A percentile compares a stretch with the other conserved stretches of the same genome.
Evolutionary conservation across 192 early-diverging fungal genomes (phyloP).

Genomic region (Podila clonocystis): DNA sequence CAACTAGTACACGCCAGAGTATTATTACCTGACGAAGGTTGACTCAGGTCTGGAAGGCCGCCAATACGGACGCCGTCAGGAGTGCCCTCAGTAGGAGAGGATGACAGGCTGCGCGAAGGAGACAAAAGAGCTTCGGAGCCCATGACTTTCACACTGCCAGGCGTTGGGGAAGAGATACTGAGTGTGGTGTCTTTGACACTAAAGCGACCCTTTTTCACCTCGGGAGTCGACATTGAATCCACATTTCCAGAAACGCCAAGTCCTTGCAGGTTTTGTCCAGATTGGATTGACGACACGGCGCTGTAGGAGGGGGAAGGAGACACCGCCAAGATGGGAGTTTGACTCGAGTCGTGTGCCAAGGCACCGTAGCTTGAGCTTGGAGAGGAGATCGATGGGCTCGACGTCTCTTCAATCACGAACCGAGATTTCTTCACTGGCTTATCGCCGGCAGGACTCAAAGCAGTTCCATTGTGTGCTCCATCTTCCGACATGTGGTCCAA

Average conservation of each 20-base stretch:
- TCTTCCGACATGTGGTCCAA: conserved; percentile 12
- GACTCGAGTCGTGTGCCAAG: conserved; percentile 9
- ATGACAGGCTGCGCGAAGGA: conserved; percentile 35
- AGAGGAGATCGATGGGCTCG: conserved; percentile 11
- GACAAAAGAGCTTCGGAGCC: conserved; percentile 21
- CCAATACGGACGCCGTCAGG: conserved; percentile 31
- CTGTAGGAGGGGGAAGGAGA: conserved; percentile 14
- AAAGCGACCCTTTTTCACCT: conserved; percentile 81
- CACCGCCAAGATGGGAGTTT: conserved; percentile 10
- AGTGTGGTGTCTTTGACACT: conserved; percentile 63
- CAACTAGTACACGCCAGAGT: not conserved
- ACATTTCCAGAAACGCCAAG: conserved; percentile 21
- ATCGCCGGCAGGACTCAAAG: conserved; percentile 14
- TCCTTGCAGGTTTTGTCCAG: conserved; percentile 31
- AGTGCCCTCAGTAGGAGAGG: conserved; percentile 38
- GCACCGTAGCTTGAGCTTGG: conserved; percentile 16
- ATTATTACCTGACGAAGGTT: conserved; percentile 22
- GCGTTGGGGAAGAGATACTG: conserved; percentile 28
- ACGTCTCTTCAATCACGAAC: conserved; percentile 53
- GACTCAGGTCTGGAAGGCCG: conserved; percentile 2
- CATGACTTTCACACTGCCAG: conserved; percentile 10
- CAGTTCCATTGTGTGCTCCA: conserved; percentile 1
- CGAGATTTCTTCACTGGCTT: conserved; percentile 55
- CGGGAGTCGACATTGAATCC: conserved; percentile 13
- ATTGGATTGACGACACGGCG: conserved; percentile 11